Conservation (phyloP, 352 stramenopile species). For the Elongisporangium anandrum region DNA sequence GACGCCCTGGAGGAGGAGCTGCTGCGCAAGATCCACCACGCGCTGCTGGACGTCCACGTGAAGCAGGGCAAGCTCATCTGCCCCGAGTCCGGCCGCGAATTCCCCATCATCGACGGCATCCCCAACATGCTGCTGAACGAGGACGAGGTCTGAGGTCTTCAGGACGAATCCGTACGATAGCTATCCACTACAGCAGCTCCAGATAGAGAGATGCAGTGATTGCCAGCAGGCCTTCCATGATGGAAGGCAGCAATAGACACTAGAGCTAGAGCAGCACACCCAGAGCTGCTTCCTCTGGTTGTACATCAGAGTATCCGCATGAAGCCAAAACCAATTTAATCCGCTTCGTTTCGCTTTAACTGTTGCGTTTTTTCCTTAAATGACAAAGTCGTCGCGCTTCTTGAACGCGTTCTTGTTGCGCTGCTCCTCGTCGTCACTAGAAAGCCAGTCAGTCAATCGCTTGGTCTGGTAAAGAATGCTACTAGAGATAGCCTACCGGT, state of each 20-base stretch:
- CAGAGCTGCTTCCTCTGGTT: background rate
- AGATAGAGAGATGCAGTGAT: background rate
- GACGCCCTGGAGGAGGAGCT: conserved; percentile 53
- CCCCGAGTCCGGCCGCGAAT: conserved; percentile 94
- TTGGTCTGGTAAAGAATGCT: conserved; percentile 5
- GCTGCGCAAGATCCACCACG: conserved; percentile 86
- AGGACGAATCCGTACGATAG: conserved; percentile 1
- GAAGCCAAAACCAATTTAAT: background rate
- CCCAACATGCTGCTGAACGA: conserved; percentile 96
- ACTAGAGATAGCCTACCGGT: too few species aligned
- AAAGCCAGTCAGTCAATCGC: background rate
- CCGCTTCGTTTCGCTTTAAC: background rate
- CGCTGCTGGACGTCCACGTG: conserved; percentile 94
- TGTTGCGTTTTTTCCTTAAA: conserved; percentile 24
- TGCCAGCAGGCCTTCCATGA: background rate
- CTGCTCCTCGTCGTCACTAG: conserved; percentile 24
- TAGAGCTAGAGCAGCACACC: background rate
- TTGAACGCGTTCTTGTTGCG: conserved; percentile 35
- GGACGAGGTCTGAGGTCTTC: conserved; percentile 73
- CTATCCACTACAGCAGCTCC: background rate
- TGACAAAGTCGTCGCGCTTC: conserved; percentile 59
- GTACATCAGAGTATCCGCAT: background rate
- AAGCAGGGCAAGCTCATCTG: conserved; percentile 95
- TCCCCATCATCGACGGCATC: conserved; percentile 96
- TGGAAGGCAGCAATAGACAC: background rate